phyloP scores from a whole-genome alignment of 2,329 filamentous ascomycete species.

The Talaromyces atroroseus region DNA sequence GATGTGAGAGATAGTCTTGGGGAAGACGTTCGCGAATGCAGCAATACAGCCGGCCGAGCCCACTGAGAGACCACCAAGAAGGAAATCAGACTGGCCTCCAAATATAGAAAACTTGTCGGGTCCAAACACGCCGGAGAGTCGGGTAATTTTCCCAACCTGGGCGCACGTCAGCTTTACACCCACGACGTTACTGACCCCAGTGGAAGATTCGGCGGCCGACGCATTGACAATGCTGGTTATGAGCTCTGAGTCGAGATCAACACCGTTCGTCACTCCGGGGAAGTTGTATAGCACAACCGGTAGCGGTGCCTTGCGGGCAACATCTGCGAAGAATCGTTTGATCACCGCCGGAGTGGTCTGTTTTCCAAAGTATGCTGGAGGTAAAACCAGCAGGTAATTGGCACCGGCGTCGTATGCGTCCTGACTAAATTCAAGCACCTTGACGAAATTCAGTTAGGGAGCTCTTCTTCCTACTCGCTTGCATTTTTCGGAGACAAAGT shows the following conservation, averaged over 20 bases:
- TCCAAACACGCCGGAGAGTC: constrained; percentile 49
- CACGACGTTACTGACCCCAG: constrained; percentile 48
- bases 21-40: constrained; percentile 55
- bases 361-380: constrained; percentile 61
- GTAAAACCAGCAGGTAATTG: constrained; percentile 57
- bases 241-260: constrained; percentile 62
- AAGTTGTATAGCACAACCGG: constrained; percentile 65
- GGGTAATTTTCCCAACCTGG: constrained; percentile 56
- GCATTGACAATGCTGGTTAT: constrained; percentile 51
- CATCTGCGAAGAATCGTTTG: constrained; percentile 54
- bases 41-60: constrained; percentile 53
- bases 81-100: constrained; percentile 68
- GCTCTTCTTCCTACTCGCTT: too few relatives aligned
- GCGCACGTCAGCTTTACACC: constrained; percentile 63
- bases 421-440: constrained; percentile 48
- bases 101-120: constrained; percentile 59
- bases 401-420: constrained; percentile 58
- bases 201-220: constrained; percentile 24
- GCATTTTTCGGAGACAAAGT: not conserved
- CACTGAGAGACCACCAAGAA: constrained; percentile 51
- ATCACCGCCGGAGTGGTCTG: constrained; percentile 54
- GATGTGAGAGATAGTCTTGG: constrained; percentile 51
- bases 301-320: constrained; percentile 49
- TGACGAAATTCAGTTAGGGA: not conserved
- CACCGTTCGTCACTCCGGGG: constrained; percentile 61